phyloP scores from a whole-genome alignment of 164 flowering plant genomes.

The Dillenia turbinata region DNA sequence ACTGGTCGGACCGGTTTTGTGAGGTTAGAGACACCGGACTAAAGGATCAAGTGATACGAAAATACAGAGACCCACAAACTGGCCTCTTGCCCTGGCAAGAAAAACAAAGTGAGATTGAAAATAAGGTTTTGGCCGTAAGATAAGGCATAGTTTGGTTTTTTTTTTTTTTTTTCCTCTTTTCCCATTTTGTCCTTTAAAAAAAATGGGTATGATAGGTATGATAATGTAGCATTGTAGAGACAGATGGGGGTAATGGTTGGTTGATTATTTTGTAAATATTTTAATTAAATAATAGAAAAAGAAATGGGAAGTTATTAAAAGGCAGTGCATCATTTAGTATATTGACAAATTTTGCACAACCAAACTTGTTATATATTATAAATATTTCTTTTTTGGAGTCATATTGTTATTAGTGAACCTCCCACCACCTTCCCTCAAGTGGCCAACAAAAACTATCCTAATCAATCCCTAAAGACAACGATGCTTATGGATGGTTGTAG shows the following conservation, averaged over 20 bases:
- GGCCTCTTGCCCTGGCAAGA: slow-evolving; percentile 64
- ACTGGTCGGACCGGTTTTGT: slow-evolving; percentile 76
- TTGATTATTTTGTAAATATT: slow-evolving; percentile 10
- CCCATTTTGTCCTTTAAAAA: background rate
- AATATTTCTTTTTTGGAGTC: no score
- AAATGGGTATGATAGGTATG: no score
- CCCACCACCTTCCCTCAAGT: no score
- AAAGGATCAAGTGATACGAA: slow-evolving; percentile 39
- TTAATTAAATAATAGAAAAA: background rate
- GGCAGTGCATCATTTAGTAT: no score
- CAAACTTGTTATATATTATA: no score
- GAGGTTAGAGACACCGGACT: slow-evolving; percentile 64
- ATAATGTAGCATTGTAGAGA: background rate
- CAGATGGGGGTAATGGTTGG: background rate
- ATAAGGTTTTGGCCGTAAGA: background rate
- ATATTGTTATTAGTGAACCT: no score
- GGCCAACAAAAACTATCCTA: no score
- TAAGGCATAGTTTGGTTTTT: background rate
- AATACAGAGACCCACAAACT: slow-evolving; percentile 27
- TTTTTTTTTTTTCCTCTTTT: background rate
- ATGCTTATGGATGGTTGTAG: no score
- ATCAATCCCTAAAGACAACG: no score
- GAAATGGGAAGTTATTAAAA: background rate
- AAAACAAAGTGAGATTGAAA: slow-evolving; percentile 6
- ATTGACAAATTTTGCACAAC: no score